Conservation (phyloP, 352 stramenopile species). For the Phytophthora sp. region DNA sequence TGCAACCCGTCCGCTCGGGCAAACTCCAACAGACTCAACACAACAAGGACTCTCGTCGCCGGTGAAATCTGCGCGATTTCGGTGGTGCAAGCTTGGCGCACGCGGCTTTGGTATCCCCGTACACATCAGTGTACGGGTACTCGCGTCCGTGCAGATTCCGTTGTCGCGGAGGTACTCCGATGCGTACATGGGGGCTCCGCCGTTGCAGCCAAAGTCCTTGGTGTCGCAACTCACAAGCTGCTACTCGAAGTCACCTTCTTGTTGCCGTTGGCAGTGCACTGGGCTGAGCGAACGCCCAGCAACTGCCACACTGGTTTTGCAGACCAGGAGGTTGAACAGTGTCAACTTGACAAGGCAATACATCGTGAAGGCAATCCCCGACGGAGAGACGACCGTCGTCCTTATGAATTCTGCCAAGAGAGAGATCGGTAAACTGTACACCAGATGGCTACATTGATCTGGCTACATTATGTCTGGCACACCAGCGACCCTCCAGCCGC, state of each 20-base stretch:
- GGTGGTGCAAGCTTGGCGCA: constrained; percentile 40
- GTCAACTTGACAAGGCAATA: neutral
- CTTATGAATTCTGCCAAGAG: neutral
- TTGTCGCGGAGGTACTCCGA: constrained; percentile 91
- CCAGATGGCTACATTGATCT: neutral
- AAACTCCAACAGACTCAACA: too few species aligned
- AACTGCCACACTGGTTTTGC: constrained; percentile 95
- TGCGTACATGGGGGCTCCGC: constrained; percentile 90
- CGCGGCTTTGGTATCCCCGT: constrained; percentile 26
- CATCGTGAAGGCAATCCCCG: too few species aligned
- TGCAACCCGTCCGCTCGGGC: too few species aligned
- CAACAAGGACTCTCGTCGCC: constrained; percentile 74
- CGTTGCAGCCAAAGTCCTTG: constrained; percentile 89
- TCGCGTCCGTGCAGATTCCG: constrained; percentile 75
- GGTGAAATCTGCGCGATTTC: constrained; percentile 62
- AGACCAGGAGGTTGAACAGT: constrained; percentile 84
- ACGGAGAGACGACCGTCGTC: too few species aligned
- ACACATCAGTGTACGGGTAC: constrained; percentile 81
- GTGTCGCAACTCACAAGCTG: constrained; percentile 92
- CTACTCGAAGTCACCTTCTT: constrained; percentile 86
- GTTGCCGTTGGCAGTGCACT: constrained; percentile 79
- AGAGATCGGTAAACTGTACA: too few species aligned
- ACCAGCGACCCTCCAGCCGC: neutral
- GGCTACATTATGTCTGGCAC: neutral
- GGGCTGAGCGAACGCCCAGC: constrained; percentile 96